Evolutionary conservation across 768 basidiomycete species (phyloP).

Genomic region (Tricholoma sp.): DNA sequence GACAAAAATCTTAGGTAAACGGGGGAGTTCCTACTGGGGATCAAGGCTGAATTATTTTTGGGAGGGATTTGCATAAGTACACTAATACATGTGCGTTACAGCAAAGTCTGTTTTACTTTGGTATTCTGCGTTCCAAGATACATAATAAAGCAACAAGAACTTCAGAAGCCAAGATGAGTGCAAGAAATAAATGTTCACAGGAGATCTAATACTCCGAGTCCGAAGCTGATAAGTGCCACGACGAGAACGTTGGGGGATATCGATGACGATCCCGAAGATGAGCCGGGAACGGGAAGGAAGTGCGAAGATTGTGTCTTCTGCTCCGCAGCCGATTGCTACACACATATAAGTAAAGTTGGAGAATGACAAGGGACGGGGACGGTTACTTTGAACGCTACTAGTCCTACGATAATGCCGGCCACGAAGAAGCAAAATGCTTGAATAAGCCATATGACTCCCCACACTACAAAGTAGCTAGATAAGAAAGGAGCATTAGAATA

Average conservation of each 20-base stretch:
- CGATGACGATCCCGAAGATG: constrained; percentile 30
- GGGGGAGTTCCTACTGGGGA: no score
- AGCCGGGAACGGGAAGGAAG: constrained; percentile 59
- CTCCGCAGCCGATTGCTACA: constrained; percentile 49
- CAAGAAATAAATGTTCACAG: background rate
- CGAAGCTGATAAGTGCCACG: constrained; percentile 14
- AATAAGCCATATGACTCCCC: constrained; percentile 88
- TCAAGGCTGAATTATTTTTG: no score
- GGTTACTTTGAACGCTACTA: constrained; percentile 75
- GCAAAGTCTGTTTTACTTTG: background rate
- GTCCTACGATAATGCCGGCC: constrained; percentile 68
- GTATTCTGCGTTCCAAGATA: background rate
- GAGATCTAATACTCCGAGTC: constrained; percentile 5
- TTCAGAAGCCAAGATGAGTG: background rate
- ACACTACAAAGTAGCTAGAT: constrained; percentile 42
- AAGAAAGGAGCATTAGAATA: background rate
- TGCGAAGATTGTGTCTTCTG: constrained; percentile 31
- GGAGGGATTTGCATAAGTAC: background rate
- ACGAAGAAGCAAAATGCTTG: constrained; percentile 71
- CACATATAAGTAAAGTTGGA: background rate
- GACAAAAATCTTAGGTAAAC: no score
- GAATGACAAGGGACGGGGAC: background rate
- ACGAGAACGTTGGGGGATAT: constrained; percentile 21
- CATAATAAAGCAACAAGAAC: background rate
- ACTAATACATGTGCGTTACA: background rate